These are phyloP conservation scores for Schizothecium vesticola DNA, from an alignment of 495 filamentous ascomycete species.

Conservation along the genomic window DNA sequence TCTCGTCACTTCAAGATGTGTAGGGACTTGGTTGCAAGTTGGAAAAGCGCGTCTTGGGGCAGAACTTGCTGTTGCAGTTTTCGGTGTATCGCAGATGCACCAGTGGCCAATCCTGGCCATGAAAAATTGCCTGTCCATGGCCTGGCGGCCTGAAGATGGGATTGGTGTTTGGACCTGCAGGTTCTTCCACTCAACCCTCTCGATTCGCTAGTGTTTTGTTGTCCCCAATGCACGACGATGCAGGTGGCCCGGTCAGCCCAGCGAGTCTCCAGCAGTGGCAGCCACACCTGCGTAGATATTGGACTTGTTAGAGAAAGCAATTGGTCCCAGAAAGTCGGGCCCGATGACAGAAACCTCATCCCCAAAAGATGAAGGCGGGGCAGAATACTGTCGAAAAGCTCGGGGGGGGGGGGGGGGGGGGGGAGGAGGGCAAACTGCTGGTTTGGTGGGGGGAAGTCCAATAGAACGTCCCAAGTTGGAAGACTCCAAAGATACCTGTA, in stretches of 20 bases:
- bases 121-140: not conserved
- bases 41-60: not conserved
- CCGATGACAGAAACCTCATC: not conserved
- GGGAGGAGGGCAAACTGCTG: not conserved
- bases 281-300: not conserved
- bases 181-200: not conserved
- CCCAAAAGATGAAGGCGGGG: not conserved
- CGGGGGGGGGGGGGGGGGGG: not conserved
- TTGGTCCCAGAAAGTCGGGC: not conserved
- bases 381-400: not conserved
- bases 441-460: not conserved
- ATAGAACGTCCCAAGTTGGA: not conserved
- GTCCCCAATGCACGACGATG: not conserved
- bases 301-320: not conserved
- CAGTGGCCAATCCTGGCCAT: not conserved
- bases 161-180: not conserved
- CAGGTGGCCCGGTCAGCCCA: not conserved
- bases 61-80: not conserved
- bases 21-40: not conserved
- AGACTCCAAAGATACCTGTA: not conserved
- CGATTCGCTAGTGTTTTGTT: not conserved
- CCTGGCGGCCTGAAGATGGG: not conserved
- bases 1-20: not conserved
- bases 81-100: not conserved
- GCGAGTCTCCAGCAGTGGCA: not conserved